Conservation (phyloP, 805 yeast genomes). For the Hemisphaericaspora nanyangensis region DNA sequence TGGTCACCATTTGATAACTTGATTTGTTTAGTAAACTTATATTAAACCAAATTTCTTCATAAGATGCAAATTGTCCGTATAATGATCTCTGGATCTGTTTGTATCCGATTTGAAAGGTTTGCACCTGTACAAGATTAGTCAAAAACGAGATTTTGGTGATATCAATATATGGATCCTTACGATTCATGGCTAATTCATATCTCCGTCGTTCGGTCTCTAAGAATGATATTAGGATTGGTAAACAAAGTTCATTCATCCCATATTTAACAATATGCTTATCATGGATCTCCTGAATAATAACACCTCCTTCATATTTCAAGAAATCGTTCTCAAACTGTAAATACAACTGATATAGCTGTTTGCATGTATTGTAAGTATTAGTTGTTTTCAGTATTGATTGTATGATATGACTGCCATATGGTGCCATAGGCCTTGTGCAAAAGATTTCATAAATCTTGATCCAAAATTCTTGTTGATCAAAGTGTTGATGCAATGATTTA, state of each 20-base stretch:
- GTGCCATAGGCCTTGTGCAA: not conserved
- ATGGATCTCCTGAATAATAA: not conserved
- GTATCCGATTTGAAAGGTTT: constrained; percentile 14
- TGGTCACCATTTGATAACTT: constrained; percentile 1
- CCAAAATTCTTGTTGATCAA: constrained; percentile 8
- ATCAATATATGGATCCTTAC: not conserved
- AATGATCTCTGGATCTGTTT: too few relatives aligned
- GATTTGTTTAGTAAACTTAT: constrained; percentile 1
- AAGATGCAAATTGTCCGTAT: too few relatives aligned
- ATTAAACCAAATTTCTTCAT: constrained; percentile 3
- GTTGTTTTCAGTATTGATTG: not conserved
- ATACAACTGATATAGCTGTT: not conserved
- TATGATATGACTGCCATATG: not conserved
- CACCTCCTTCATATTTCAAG: not conserved
- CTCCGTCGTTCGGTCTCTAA: not conserved
- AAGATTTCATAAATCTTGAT: constrained; percentile 2
- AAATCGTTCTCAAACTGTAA: not conserved
- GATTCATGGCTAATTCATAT: not conserved
- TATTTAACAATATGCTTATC: not conserved
- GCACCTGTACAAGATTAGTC: constrained; percentile 13
- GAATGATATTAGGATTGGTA: not conserved
- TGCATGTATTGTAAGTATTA: not conserved
- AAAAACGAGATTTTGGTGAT: constrained; percentile 9
- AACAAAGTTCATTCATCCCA: not conserved
- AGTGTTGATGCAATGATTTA: not conserved